Conservation (phyloP, 2,329 filamentous ascomycete genomes). For the Colletotrichum chlorophyti region DNA sequence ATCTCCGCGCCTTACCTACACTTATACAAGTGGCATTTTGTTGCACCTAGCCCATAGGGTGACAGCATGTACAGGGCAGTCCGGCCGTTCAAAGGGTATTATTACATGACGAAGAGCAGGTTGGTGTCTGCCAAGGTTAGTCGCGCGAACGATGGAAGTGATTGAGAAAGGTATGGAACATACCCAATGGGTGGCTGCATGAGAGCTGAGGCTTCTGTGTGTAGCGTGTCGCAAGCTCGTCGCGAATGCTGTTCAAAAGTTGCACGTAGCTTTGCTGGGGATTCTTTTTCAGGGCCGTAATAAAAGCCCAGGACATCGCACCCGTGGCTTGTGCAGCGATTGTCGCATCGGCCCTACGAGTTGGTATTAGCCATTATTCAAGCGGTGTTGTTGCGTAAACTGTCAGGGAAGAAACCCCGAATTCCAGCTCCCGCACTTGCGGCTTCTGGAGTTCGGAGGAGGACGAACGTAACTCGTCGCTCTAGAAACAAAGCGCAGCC, state of each 20-base stretch:
- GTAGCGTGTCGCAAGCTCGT: slow-evolving; percentile 88
- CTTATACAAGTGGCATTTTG: no score
- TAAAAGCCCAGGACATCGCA: slow-evolving; percentile 98
- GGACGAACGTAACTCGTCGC: slow-evolving; percentile 54
- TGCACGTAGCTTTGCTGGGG: slow-evolving; percentile 98
- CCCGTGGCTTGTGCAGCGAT: slow-evolving; percentile 91
- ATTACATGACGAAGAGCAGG: slow-evolving; percentile 68
- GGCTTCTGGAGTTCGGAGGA: background rate
- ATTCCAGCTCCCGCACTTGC: slow-evolving; percentile 7
- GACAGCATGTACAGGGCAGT: slow-evolving; percentile 18
- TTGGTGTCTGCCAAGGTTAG: slow-evolving; percentile 60
- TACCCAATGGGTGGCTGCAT: slow-evolving; percentile 95
- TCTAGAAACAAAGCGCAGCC: slow-evolving; percentile 50
- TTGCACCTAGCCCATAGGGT: slow-evolving; percentile 7
- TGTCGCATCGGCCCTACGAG: slow-evolving; percentile 81
- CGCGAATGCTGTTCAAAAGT: slow-evolving; percentile 93
- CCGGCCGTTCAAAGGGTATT: slow-evolving; percentile 11
- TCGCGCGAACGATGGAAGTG: background rate
- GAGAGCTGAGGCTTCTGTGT: slow-evolving; percentile 95
- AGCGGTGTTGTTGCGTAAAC: no score
- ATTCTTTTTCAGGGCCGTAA: slow-evolving; percentile 91
- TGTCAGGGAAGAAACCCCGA: no score
- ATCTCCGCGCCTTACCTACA: slow-evolving; percentile 6
- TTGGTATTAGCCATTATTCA: background rate
- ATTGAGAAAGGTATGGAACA: slow-evolving; percentile 40